These are phyloP conservation scores for Gentiana dahurica DNA, from an alignment of 257 asterid genomes.

Conservation along the genomic window DNA sequence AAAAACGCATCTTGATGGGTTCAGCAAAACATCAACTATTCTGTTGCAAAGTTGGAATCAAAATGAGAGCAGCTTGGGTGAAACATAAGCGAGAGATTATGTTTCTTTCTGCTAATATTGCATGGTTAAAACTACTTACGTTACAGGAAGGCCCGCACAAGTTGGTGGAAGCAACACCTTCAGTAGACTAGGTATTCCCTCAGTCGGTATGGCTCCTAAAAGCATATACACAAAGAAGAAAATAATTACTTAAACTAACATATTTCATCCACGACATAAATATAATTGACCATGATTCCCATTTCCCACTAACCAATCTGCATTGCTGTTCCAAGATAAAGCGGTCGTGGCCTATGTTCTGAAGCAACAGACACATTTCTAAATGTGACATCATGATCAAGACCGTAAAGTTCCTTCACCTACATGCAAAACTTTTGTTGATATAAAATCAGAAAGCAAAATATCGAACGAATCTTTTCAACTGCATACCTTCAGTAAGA, in stretches of 20 bases:
- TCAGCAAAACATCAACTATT: too few species aligned
- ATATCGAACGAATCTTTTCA: conserved; percentile 1
- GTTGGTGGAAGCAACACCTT: conserved; percentile 78
- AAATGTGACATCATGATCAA: conserved; percentile 55
- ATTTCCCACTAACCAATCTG: conserved; percentile 63
- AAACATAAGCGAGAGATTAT: too few species aligned
- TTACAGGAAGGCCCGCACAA: conserved; percentile 78
- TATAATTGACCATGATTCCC: conserved; percentile 6
- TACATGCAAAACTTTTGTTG: conserved; percentile 20
- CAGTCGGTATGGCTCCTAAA: conserved; percentile 94
- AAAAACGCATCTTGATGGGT: too few species aligned
- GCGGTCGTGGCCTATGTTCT: conserved; percentile 82
- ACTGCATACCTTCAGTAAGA: conserved; percentile 57
- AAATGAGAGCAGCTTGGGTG: too few species aligned
- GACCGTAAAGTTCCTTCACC: conserved; percentile 94
- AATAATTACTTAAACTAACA: conserved; percentile 5
- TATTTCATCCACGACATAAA: background rate
- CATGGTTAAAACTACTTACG: conserved; percentile 32
- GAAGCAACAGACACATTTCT: conserved; percentile 78
- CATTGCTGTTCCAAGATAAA: conserved; percentile 92
- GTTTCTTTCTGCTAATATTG: too few species aligned
- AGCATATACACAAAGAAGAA: conserved; percentile 5
- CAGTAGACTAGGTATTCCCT: conserved; percentile 92
- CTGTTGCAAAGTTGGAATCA: too few species aligned
- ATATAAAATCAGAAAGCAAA: conserved; percentile 1